Percentiles rank a stretch among this genome's conserved stretches.
Conservation (phyloP, 306 rosid species). For the Prunus kanzakura region DNA sequence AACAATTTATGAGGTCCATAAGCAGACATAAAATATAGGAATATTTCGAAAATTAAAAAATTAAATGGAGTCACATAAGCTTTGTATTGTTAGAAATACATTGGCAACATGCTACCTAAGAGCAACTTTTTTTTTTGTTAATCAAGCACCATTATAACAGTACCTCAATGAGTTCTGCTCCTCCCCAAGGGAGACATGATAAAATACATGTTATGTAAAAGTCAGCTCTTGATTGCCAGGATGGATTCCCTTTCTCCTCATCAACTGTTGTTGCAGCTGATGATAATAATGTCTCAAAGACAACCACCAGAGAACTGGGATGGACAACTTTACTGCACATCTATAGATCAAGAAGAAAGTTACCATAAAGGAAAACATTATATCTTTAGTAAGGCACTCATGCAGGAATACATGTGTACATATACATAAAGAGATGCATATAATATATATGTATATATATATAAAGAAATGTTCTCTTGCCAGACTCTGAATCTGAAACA, state of each 20-base stretch:
- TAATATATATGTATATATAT: background rate
- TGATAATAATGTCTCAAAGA: constrained; percentile 83
- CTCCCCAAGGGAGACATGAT: constrained; percentile 99
- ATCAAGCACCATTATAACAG: constrained; percentile 13
- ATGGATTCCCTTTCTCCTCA: constrained; percentile 95
- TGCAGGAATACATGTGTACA: background rate
- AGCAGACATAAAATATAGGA: background rate
- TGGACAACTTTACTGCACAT: constrained; percentile 96
- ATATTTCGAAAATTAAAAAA: background rate
- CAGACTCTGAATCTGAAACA: background rate
- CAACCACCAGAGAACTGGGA: constrained; percentile 74
- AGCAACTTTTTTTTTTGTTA: background rate
- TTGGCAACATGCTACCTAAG: too few species aligned
- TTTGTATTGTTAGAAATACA: too few species aligned
- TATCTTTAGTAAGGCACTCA: background rate
- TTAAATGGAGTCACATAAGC: background rate
- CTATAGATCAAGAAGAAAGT: constrained; percentile 33
- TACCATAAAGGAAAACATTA: constrained; percentile 6
- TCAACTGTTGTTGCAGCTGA: constrained; percentile 98
- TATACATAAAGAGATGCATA: background rate
- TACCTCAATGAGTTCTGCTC: constrained; percentile 96
- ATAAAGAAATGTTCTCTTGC: background rate
- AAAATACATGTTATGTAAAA: constrained; percentile 87
- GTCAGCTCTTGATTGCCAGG: constrained; percentile 98
- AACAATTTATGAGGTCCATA: background rate